Percentiles rank a stretch among this genome's conserved stretches.
phyloP scores from a whole-genome alignment of 139 green algal genomes.

The Chloropicon primus region DNA sequence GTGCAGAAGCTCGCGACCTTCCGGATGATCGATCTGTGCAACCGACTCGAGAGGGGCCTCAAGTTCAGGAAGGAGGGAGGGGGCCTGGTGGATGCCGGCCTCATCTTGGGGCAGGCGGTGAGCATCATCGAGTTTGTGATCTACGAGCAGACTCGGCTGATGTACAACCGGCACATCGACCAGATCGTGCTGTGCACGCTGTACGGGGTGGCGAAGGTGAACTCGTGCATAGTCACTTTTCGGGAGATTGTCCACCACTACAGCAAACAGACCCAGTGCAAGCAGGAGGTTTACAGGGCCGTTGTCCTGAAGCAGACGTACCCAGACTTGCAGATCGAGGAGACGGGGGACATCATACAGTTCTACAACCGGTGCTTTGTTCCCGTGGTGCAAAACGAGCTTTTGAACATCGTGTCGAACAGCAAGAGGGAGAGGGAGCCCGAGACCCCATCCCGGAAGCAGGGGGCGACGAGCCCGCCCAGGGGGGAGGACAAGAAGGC shows the following conservation, averaged over 20 bases:
- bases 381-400: not conserved
- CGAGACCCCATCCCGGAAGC: not conserved
- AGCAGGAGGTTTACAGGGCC: not conserved
- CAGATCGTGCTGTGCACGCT: not conserved
- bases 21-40: not conserved
- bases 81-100: not conserved
- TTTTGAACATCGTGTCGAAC: not conserved
- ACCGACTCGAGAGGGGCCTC: not conserved
- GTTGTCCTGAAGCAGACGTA: not conserved
- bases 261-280: not conserved
- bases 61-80: not conserved
- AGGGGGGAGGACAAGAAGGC: not conserved
- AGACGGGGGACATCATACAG: not conserved
- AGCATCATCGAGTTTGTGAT: not conserved
- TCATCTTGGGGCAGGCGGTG: not conserved
- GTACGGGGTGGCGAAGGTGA: not conserved
- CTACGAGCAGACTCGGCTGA: not conserved
- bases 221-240: not conserved
- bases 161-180: not conserved
- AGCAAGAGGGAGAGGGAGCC: not conserved
- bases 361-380: not conserved
- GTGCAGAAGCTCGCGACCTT: not conserved
- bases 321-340: not conserved
- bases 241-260: not conserved
- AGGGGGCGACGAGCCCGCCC: not conserved